phyloP scores from a whole-genome alignment of 2,329 filamentous ascomycete species.

The Phialophora macrospora region DNA sequence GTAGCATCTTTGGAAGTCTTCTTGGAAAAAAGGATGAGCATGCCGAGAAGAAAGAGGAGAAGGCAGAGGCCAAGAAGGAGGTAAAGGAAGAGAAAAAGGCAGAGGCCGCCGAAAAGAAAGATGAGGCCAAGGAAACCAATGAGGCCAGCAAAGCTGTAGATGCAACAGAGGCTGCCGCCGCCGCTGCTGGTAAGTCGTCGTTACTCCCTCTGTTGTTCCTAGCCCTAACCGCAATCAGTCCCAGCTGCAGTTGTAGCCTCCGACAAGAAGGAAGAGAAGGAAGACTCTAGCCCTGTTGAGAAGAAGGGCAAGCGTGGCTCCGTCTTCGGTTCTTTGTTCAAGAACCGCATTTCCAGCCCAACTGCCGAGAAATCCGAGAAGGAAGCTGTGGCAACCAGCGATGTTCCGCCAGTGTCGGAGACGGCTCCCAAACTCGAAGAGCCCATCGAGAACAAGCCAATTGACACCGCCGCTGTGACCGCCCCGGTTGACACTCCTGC shows the following conservation, averaged over 20 bases:
- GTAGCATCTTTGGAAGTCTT: slow-evolving; percentile 62
- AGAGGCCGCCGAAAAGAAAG: slow-evolving; percentile 51
- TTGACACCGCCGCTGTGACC: slow-evolving; percentile 50
- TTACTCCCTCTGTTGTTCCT: slow-evolving; percentile 23
- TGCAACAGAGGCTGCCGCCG: slow-evolving; percentile 46
- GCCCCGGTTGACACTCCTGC: slow-evolving; percentile 48
- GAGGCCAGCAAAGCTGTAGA: slow-evolving; percentile 47
- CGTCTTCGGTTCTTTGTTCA: slow-evolving; percentile 76
- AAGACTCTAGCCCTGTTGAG: slow-evolving; percentile 57
- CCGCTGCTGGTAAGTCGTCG: slow-evolving; percentile 37
- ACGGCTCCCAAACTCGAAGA: slow-evolving; percentile 57
- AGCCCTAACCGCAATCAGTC: slow-evolving; percentile 37
- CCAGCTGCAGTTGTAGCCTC: slow-evolving; percentile 54
- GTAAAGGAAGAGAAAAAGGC: slow-evolving; percentile 53
- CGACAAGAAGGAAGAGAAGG: slow-evolving; percentile 54
- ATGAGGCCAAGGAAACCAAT: slow-evolving; percentile 48
- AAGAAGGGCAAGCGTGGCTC: slow-evolving; percentile 86
- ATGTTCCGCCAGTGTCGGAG: slow-evolving; percentile 53
- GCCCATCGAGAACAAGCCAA: slow-evolving; percentile 49
- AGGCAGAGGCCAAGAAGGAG: slow-evolving; percentile 47
- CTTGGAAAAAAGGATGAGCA: slow-evolving; percentile 64
- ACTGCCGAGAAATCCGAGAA: slow-evolving; percentile 54
- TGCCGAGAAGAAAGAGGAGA: slow-evolving; percentile 51
- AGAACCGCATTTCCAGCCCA: slow-evolving; percentile 67
- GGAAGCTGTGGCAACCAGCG: slow-evolving; percentile 56